Evolutionary conservation across 495 filamentous ascomycete genomes (phyloP).

Genomic region (Endocarpon pusillum): DNA sequence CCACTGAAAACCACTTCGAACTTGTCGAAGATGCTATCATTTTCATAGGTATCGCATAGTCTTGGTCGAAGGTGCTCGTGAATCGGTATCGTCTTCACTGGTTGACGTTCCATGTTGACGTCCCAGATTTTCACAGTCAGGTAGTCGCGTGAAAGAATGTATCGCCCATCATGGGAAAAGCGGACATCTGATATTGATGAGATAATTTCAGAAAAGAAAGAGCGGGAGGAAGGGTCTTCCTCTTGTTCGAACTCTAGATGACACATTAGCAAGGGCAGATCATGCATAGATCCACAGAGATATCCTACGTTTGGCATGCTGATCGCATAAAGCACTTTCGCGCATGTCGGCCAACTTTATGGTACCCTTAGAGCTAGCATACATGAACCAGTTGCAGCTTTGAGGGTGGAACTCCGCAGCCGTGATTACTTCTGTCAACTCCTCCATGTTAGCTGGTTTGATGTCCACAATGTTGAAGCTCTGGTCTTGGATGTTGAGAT

Average conservation of each 20-base stretch:
- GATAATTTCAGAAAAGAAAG: slow-evolving; percentile 99
- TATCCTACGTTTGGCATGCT: slow-evolving; percentile 79
- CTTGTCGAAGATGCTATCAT: slow-evolving; percentile 98
- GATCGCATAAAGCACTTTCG: slow-evolving; percentile 85
- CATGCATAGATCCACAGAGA: background rate
- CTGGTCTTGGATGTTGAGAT: slow-evolving; percentile 96
- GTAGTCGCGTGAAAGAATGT: slow-evolving; percentile 95
- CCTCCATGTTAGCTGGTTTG: slow-evolving; percentile 99
- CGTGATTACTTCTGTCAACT: slow-evolving; percentile 96
- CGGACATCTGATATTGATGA: slow-evolving; percentile 98
- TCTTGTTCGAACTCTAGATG: slow-evolving; percentile 88
- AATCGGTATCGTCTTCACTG: slow-evolving; percentile 95
- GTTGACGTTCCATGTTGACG: slow-evolving; percentile 94
- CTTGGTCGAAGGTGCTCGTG: slow-evolving; percentile 91
- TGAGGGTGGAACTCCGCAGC: slow-evolving; percentile 93
- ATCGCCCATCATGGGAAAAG: slow-evolving; percentile 88
- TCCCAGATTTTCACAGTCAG: slow-evolving; percentile 99
- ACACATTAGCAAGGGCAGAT: background rate
- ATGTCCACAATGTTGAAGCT: slow-evolving; percentile 99
- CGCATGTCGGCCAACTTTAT: slow-evolving; percentile 99
- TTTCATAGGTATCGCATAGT: slow-evolving; percentile 96
- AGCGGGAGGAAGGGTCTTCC: slow-evolving; percentile 94
- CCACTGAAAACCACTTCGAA: slow-evolving; percentile 99
- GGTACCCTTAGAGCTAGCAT: slow-evolving; percentile 95
- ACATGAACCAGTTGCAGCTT: slow-evolving; percentile 99